Conservation (phyloP, 2,329 filamentous ascomycete genomes). For the Fusarium sp. region DNA sequence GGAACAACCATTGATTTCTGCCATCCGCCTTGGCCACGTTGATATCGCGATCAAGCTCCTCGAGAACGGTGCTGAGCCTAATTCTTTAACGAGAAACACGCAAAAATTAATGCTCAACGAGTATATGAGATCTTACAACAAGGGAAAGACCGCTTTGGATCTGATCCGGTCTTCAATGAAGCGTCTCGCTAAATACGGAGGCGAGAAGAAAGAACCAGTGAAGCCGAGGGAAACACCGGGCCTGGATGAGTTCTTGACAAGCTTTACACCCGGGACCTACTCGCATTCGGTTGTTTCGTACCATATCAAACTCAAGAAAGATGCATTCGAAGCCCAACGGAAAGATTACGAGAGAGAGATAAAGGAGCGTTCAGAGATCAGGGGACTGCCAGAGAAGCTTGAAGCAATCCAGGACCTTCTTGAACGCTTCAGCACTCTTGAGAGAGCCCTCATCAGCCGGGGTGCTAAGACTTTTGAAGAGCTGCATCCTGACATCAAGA, state of each 20-base stretch:
- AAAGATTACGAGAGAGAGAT: constrained; percentile 43
- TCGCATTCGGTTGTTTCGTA: constrained; percentile 63
- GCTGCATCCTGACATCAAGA: constrained; percentile 65
- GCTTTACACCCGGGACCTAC: constrained; percentile 67
- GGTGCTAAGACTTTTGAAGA: constrained; percentile 75
- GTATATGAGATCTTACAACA: constrained; percentile 49
- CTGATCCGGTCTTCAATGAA: constrained; percentile 64
- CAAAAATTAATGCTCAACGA: constrained; percentile 51
- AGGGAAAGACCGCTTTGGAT: constrained; percentile 68
- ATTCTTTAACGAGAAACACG: constrained; percentile 61
- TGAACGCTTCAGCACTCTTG: constrained; percentile 25
- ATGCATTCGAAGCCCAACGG: constrained; percentile 50
- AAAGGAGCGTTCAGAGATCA: constrained; percentile 25
- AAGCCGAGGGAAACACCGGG: constrained; percentile 49
- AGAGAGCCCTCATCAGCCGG: constrained; percentile 60
- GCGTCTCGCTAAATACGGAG: constrained; percentile 59
- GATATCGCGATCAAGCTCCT: constrained; percentile 69
- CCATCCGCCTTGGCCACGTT: constrained; percentile 58
- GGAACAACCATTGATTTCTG: constrained; percentile 75
- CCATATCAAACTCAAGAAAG: constrained; percentile 51
- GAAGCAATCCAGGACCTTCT: constrained; percentile 57
- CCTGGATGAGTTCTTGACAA: constrained; percentile 64
- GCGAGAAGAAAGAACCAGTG: constrained; percentile 23
- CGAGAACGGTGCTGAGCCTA: constrained; percentile 72
- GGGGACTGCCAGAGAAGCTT: constrained; percentile 61